These are phyloP conservation scores for Zygosaccharomyces sapae DNA, from an alignment of 1,139 yeast species.

Conservation along the genomic window DNA sequence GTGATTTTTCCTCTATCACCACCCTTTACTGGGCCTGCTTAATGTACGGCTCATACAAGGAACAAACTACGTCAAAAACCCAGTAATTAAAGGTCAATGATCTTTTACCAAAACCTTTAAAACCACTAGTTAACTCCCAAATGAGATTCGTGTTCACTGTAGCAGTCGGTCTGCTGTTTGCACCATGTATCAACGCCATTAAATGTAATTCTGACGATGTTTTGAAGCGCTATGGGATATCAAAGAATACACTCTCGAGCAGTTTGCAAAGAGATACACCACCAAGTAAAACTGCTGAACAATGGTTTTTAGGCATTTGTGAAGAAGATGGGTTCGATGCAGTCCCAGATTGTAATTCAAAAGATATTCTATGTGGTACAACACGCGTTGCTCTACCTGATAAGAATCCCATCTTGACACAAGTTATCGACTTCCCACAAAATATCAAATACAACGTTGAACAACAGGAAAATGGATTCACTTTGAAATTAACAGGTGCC, in stretches of 20 bases:
- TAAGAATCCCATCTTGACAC: conserved; percentile 33
- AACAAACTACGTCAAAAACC: neutral
- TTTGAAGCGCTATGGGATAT: conserved; percentile 3
- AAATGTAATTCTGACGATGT: conserved; percentile 3
- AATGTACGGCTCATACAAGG: neutral
- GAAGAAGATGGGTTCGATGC: conserved; percentile 40
- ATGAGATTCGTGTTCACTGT: conserved; percentile 3
- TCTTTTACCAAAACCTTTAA: neutral
- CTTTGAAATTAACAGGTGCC: conserved; percentile 47
- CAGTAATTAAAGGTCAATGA: neutral
- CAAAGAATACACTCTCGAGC: conserved; percentile 5
- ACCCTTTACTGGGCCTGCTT: too few species aligned
- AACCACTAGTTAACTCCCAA: neutral
- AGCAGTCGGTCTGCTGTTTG: conserved; percentile 2
- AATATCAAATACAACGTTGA: conserved; percentile 15
- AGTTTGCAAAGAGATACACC: conserved; percentile 55
- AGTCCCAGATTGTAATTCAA: conserved; percentile 12
- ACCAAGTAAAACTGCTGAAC: conserved; percentile 59
- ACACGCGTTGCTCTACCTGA: conserved; percentile 49
- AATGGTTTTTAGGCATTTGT: conserved; percentile 74
- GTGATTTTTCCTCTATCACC: too few species aligned
- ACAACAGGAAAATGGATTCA: conserved; percentile 15
- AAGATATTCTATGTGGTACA: conserved; percentile 66
- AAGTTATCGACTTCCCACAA: conserved; percentile 26
- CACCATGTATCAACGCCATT: conserved; percentile 1